A percentile compares a stretch with the other conserved stretches of the same genome.
phyloP scores from a whole-genome alignment of 129 eudicot genomes.

The Artemisia annua region DNA sequence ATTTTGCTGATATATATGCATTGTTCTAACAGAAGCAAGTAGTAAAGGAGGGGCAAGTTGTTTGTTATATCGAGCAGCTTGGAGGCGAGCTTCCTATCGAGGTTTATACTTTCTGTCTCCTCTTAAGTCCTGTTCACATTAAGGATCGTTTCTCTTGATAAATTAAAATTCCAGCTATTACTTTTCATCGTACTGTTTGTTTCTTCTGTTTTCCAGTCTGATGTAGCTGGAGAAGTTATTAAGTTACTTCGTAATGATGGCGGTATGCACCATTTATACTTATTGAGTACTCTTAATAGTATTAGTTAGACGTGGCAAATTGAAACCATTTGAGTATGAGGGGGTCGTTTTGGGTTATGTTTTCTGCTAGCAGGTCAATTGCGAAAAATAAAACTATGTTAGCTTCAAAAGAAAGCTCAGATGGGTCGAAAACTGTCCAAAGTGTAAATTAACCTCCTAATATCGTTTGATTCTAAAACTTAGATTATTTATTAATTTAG shows the following conservation, averaged over 20 bases:
- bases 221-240: conserved; percentile 74
- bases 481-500: neutral
- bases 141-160: neutral
- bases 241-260: conserved; percentile 77
- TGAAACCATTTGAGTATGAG: neutral
- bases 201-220: conserved; percentile 46
- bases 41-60: conserved; percentile 84
- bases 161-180: neutral
- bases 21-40: conserved; percentile 56
- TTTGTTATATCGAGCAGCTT: conserved; percentile 92
- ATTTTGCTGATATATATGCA: conserved; percentile 12
- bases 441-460: conserved; percentile 7
- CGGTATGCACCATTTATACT: conserved; percentile 44
- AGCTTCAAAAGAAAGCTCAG: neutral
- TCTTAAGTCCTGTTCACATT: conserved; percentile 2
- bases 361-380: neutral
- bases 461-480: neutral
- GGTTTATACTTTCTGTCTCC: conserved; percentile 43
- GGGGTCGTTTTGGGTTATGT: conserved; percentile 7
- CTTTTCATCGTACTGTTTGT: neutral
- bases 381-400: neutral
- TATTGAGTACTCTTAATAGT: neutral
- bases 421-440: neutral
- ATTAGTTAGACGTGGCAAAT: neutral
- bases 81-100: conserved; percentile 72